phyloP scores from a whole-genome alignment of 768 basidiomycete genomes.

The Suillus subluteus region DNA sequence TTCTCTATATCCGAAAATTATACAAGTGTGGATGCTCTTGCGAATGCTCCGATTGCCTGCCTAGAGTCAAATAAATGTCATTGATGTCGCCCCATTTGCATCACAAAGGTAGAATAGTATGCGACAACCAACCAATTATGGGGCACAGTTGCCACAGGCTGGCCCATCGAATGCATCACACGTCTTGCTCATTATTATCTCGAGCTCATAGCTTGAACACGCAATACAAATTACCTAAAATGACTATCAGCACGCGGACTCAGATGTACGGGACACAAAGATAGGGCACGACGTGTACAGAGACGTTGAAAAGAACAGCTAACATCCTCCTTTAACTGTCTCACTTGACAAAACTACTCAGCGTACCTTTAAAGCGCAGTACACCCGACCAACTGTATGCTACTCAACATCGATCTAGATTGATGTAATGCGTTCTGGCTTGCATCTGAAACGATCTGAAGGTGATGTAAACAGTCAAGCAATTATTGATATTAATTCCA shows the following conservation, averaged over 20 bases:
- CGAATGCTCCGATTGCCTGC: not conserved
- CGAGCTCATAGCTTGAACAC: not conserved
- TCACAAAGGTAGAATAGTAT: not conserved
- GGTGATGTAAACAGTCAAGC: not conserved
- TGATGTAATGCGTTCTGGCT: not conserved
- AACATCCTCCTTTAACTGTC: not conserved
- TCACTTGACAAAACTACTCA: not conserved
- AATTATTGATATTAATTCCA: not conserved
- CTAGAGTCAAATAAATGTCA: not conserved
- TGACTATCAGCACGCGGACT: not conserved
- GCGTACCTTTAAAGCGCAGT: not conserved
- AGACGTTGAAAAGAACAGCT: not conserved
- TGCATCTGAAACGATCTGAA: not conserved
- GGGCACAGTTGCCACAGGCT: not conserved
- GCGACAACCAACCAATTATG: not conserved
- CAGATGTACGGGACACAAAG: not conserved
- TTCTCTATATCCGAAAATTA: not conserved
- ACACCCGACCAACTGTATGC: not conserved
- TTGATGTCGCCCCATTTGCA: not conserved
- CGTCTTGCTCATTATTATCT: not conserved
- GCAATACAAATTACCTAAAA: not conserved
- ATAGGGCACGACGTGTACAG: not conserved
- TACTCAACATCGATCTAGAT: not conserved
- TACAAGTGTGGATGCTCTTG: not conserved
- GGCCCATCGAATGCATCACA: not conserved